Percentiles rank a stretch among this genome's conserved stretches.
Evolutionary conservation across 805 yeast genomes (phyloP).

Genomic region (Candida pseudoglaebosa): DNA sequence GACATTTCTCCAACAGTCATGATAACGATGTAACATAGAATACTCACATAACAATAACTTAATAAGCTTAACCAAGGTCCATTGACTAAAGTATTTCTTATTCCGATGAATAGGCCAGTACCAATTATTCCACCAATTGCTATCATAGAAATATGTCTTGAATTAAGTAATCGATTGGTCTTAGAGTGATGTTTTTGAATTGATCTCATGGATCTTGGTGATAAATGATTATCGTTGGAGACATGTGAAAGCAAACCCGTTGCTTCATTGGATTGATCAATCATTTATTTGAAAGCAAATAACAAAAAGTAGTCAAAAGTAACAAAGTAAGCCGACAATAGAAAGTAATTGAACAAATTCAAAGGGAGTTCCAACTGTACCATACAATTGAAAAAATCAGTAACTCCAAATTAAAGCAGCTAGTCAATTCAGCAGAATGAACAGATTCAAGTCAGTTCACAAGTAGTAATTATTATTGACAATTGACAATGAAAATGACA

Average conservation of each 20-base stretch:
- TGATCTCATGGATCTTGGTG: not conserved
- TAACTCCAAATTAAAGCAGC: no score
- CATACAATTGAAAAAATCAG: no score
- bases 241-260: not conserved
- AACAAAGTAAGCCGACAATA: no score
- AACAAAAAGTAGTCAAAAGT: no score
- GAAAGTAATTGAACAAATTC: no score
- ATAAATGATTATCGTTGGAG: not conserved
- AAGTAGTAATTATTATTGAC: no score
- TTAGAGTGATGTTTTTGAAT: conserved; percentile 2
- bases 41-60: conserved; percentile 16
- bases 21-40: conserved; percentile 18
- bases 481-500: no score
- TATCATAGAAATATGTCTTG: conserved; percentile 15
- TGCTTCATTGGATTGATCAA: not conserved
- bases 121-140: conserved; percentile 23
- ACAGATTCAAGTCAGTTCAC: no score
- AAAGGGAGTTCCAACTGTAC: no score
- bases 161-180: conserved; percentile 8
- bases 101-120: conserved; percentile 19
- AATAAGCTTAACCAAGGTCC: conserved; percentile 19
- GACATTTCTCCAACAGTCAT: conserved; percentile 18
- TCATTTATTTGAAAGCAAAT: not conserved
- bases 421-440: no score
- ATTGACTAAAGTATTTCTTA: conserved; percentile 9